Conservation (phyloP, 2,329 filamentous ascomycete genomes). For the Stachybotrys chartarum region DNA sequence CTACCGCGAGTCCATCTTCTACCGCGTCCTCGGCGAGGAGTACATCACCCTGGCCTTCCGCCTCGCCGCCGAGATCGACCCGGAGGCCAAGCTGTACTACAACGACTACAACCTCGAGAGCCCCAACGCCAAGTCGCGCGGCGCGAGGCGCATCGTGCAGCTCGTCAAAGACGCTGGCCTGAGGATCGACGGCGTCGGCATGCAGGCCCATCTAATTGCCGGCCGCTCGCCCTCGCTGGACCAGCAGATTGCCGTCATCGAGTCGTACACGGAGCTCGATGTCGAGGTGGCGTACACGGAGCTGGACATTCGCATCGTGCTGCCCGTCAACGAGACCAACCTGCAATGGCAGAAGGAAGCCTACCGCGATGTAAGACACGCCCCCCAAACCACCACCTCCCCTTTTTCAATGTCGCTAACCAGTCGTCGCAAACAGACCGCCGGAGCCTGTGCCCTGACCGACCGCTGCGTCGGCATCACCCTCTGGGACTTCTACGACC, state of each 20-base stretch:
- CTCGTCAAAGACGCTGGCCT: constrained; percentile 27
- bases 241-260: constrained; percentile 32
- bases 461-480: constrained; percentile 23
- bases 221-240: constrained; percentile 31
- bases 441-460: constrained; percentile 20
- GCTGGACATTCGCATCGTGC: constrained; percentile 39
- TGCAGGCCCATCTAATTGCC: constrained; percentile 43
- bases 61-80: constrained; percentile 38
- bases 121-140: constrained; percentile 26
- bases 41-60: constrained; percentile 48
- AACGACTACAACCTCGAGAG: constrained; percentile 41
- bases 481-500: constrained; percentile 28
- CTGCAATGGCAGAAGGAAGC: constrained; percentile 19
- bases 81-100: constrained; percentile 29
- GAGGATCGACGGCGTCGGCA: constrained; percentile 45
- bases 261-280: constrained; percentile 32
- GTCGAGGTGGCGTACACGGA: constrained; percentile 49
- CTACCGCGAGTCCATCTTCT: constrained; percentile 40
- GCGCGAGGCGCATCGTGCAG: constrained; percentile 24
- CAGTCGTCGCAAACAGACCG: constrained; percentile 2
- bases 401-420: neutral
- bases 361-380: constrained; percentile 15
- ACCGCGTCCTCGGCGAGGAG: constrained; percentile 39
- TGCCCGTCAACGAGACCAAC: constrained; percentile 18
- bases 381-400: too few relatives aligned